phyloP scores from a whole-genome alignment of 257 asterid species.

The Mentha longifolia region DNA sequence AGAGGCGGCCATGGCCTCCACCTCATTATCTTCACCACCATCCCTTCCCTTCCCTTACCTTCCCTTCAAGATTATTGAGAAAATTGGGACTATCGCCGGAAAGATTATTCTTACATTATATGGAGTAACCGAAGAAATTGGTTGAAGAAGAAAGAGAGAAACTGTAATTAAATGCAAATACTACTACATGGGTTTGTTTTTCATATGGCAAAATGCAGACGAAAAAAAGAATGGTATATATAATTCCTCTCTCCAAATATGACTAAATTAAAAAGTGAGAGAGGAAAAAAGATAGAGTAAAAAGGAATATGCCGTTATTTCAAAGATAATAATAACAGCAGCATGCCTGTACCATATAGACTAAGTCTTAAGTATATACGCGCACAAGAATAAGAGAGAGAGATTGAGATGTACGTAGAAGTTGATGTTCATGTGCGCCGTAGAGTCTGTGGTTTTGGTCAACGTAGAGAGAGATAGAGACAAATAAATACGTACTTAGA shows the following conservation, averaged over 20 bases:
- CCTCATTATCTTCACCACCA: constrained; percentile 93
- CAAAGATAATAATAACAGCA: constrained; percentile 39
- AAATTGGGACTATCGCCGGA: not conserved
- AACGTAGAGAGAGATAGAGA: constrained; percentile 23
- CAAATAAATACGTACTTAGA: not conserved
- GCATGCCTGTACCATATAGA: constrained; percentile 29
- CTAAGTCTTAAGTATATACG: not conserved
- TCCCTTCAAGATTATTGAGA: constrained; percentile 33
- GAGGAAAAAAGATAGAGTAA: constrained; percentile 2
- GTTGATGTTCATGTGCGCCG: constrained; percentile 31
- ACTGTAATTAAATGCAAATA: constrained; percentile 17
- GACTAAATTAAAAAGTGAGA: constrained; percentile 23
- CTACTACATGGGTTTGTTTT: constrained; percentile 22
- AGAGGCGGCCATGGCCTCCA: constrained; percentile 99
- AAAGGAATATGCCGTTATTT: constrained; percentile 49
- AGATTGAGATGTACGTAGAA: not conserved
- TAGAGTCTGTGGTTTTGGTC: constrained; percentile 2
- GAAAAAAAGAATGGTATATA: not conserved
- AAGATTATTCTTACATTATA: not conserved
- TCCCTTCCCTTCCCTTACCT: constrained; percentile 77
- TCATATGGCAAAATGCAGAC: constrained; percentile 34
- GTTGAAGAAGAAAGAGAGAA: constrained; percentile 1
- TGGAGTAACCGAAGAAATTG: constrained; percentile 12
- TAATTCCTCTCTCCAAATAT: constrained; percentile 17
- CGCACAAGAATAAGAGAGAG: constrained; percentile 12